These are phyloP conservation scores for Phtheirospermum japonicum DNA, from an alignment of 257 asterid genomes.

Conservation along the genomic window DNA sequence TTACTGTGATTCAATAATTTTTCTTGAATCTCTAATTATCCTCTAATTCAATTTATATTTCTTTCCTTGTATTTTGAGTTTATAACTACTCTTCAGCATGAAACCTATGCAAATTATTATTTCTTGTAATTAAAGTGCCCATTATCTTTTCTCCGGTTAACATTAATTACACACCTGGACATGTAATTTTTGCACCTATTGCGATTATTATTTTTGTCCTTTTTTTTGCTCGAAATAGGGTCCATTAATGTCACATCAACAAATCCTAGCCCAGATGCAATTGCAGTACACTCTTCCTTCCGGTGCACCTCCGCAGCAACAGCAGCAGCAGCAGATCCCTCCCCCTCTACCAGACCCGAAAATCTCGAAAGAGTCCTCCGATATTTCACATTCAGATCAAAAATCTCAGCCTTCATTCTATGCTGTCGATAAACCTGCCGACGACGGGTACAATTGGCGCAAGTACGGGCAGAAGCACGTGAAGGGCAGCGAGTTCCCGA, in stretches of 20 bases:
- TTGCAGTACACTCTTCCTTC: conserved; percentile 26
- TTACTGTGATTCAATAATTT: too few relatives aligned
- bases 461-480: conserved; percentile 59
- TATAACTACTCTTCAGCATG: too few relatives aligned
- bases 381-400: conserved; percentile 13
- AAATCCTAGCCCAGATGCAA: conserved; percentile 44
- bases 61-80: too few relatives aligned
- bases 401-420: too few relatives aligned
- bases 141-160: background rate
- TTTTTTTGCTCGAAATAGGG: conserved; percentile 36
- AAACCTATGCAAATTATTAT: too few relatives aligned
- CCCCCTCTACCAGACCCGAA: conserved; percentile 13
- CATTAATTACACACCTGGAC: too few relatives aligned
- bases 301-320: conserved; percentile 21
- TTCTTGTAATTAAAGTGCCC: background rate
- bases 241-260: conserved; percentile 46
- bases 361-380: conserved; percentile 2
- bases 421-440: conserved; percentile 35
- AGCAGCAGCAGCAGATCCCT: conserved; percentile 20
- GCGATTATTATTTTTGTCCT: background rate
- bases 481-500: conserved; percentile 49
- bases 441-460: conserved; percentile 55
- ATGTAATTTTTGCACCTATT: background rate
- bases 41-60: too few relatives aligned
- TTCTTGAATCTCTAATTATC: too few relatives aligned